Conservation (phyloP, 2,329 filamentous ascomycete species). For the Monilinia vaccinii-corymbosi region DNA sequence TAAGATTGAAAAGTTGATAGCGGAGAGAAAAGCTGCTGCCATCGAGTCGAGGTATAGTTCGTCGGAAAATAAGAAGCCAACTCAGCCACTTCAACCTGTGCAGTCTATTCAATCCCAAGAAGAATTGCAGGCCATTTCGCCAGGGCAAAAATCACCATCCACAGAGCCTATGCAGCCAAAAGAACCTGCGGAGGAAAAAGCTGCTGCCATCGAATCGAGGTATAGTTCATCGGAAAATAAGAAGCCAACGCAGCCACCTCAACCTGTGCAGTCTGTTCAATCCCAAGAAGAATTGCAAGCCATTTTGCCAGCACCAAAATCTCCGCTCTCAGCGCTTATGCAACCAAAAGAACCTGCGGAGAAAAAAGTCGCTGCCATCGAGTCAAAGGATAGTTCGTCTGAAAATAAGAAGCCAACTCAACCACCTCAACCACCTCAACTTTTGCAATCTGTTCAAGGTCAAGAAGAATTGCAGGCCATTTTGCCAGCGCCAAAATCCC, state of each 20-base stretch:
- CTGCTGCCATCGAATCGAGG: neutral
- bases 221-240: neutral
- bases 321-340: neutral
- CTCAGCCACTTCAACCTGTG: neutral
- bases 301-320: neutral
- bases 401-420: neutral
- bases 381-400: neutral
- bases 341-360: neutral
- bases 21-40: constrained; percentile 3
- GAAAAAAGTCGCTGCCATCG: neutral
- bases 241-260: neutral
- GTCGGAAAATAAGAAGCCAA: neutral
- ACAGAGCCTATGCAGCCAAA: neutral
- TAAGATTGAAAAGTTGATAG: constrained; percentile 1
- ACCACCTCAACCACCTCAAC: neutral
- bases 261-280: neutral
- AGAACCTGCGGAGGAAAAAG: neutral
- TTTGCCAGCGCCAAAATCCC: neutral
- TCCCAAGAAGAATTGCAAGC: neutral
- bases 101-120: neutral
- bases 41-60: neutral
- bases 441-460: neutral
- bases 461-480: neutral
- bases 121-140: too few relatives aligned
- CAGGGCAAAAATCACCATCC: neutral